Evolutionary conservation across 139 green algal genomes (phyloP).

Genomic region (Chlamydomonas sp.): DNA sequence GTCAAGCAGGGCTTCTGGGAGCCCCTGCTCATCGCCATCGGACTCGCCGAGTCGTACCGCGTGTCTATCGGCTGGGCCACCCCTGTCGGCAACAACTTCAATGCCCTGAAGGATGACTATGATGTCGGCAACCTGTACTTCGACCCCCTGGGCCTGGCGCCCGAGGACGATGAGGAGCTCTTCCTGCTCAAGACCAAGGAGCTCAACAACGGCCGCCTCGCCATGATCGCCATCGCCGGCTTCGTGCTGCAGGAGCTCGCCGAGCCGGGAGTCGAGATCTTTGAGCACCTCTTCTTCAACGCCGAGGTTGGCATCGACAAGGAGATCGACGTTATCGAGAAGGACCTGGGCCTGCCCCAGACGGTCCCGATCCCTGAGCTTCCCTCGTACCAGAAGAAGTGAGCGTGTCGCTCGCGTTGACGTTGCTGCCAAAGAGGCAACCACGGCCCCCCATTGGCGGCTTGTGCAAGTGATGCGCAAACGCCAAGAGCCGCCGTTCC

Average conservation of each 20-base stretch:
- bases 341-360: neutral
- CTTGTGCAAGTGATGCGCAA: too few relatives aligned
- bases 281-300: conserved; percentile 22
- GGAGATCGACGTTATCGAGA: neutral
- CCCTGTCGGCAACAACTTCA: conserved; percentile 45
- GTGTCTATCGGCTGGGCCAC: conserved; percentile 54
- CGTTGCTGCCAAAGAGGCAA: too few relatives aligned
- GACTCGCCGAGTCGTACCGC: conserved; percentile 58
- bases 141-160: conserved; percentile 63
- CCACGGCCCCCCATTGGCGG: too few relatives aligned
- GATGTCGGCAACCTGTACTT: conserved; percentile 49
- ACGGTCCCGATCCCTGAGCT: too few relatives aligned
- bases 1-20: conserved; percentile 50
- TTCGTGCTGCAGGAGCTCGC: conserved; percentile 33
- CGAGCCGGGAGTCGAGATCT: conserved; percentile 17
- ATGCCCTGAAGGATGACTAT: conserved; percentile 54
- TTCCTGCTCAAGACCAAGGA: conserved; percentile 70
- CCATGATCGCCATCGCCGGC: conserved; percentile 73
- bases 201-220: conserved; percentile 78
- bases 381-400: too few relatives aligned
- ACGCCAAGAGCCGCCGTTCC: too few relatives aligned
- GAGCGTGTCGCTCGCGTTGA: too few relatives aligned
- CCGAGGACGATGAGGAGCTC: conserved; percentile 40
- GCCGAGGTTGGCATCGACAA: too few relatives aligned
- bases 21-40: conserved; percentile 61